Base-by-base conservation (phyloP, 2,329 filamentous ascomycete species). In the Shiraia bambusicola region DNA sequence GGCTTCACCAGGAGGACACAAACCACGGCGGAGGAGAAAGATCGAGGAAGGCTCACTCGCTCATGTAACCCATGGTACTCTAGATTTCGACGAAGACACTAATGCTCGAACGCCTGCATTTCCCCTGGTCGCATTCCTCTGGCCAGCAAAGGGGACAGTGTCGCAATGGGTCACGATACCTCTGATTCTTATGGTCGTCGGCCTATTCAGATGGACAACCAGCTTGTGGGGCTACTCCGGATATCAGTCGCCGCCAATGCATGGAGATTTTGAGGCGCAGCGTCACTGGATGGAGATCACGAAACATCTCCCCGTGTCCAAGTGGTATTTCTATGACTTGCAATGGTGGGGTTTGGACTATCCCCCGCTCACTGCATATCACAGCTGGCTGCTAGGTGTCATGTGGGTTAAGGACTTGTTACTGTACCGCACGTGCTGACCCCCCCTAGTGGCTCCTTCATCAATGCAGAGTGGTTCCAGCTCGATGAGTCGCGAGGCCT, bases 221-320 rank as follows among this genome's bases (percentile, higher is more conserved):
- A 87, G 90, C 19, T 76, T 97, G 30, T 97, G 93, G 88, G 89
- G 88, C 43, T 96, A 97, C 69, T 98, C 93, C 58, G 93, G 92
- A 41, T 87, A 85, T 61, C 76, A 85, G 45, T 82, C 81, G 46
- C 91, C 91, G 26, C 93, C 93, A 5, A 90, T 96, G 83, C 87
- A 91, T 63, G 93, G 93, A 53, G 93, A 98, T 70, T 98, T 95
- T 71, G 93, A 98, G 74, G 93, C 94, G 3, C 93, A 98, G 69
- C 77, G 93, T 58, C 93, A 98, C 70, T 98, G 93, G 93, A 95
- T 98, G 91, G 93, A 98, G 65, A 77, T 98, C 52, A 96, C 93
- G 2, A 87, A 82, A 7, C 82, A 95, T 45, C 76, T 98, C 2
- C 93, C 93, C 11, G 78, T 94, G 27, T 93, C 89, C 9, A 87